Evolutionary conservation across 2,329 filamentous ascomycete genomes (phyloP).

Genomic region (Fusarium ambrosium): DNA sequence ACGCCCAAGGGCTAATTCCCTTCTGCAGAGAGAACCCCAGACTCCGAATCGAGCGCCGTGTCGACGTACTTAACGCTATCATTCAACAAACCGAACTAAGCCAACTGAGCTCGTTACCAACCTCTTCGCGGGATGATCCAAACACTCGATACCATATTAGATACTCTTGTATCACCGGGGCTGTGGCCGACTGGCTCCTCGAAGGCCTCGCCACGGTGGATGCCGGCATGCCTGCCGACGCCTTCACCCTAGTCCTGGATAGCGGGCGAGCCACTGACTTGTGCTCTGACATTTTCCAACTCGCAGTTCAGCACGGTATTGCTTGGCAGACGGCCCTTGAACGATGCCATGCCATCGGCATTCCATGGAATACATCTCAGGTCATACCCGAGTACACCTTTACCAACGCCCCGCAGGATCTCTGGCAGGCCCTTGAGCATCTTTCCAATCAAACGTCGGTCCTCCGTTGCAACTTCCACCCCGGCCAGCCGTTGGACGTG

Average conservation of each 20-base stretch:
- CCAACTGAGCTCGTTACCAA: not conserved
- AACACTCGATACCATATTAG: not conserved
- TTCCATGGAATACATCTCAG: not conserved
- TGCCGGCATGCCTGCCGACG: slow-evolving; percentile 8
- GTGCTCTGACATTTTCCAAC: slow-evolving; percentile 15
- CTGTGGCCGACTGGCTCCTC: not conserved
- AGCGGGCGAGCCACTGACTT: accelerated
- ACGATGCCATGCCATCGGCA: not conserved
- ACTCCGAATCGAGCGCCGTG: not conserved
- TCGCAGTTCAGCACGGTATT: not conserved
- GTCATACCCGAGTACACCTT: not conserved
- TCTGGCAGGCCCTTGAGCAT: not conserved
- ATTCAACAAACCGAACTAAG: not conserved
- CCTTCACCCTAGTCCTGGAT: slow-evolving; percentile 5
- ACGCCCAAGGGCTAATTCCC: slow-evolving; percentile 6
- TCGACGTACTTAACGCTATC: not conserved
- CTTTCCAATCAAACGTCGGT: not conserved
- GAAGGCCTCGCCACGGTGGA: accelerated
- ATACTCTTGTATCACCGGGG: not conserved
- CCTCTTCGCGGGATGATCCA: not conserved
- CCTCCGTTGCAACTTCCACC: not conserved
- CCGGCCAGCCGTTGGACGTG: not conserved
- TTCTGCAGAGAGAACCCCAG: slow-evolving; percentile 13
- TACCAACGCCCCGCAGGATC: accelerated
- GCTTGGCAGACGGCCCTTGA: not conserved